Evolutionary conservation across 768 basidiomycete species (phyloP).

Genomic region (Termitomyces sp.): DNA sequence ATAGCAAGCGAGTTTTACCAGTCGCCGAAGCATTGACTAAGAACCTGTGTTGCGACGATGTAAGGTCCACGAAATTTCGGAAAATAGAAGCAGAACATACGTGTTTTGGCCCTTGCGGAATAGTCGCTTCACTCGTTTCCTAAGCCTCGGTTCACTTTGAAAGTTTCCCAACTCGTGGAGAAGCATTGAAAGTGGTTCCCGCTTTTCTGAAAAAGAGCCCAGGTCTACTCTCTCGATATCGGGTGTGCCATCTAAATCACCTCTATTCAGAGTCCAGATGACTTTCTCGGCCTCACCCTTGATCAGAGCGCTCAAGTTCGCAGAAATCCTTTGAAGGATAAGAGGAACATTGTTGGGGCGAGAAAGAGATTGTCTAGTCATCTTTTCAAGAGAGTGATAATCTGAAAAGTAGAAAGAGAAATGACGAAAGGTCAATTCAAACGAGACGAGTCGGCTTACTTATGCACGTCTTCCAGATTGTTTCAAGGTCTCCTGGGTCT

Average conservation of each 20-base stretch:
- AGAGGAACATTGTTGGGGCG: background rate
- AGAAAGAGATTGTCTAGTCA: background rate
- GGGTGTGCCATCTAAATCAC: background rate
- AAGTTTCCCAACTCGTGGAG: background rate
- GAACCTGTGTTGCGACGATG: background rate
- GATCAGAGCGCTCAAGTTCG: background rate
- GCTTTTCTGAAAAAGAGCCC: background rate
- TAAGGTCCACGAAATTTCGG: background rate
- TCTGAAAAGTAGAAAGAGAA: background rate
- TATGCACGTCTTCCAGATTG: background rate
- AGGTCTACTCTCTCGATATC: background rate
- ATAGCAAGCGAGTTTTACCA: conserved; percentile 1
- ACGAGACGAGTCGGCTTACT: background rate
- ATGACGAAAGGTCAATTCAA: background rate
- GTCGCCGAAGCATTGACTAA: conserved; percentile 3
- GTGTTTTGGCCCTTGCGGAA: background rate
- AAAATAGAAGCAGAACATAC: background rate
- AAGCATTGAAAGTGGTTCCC: background rate
- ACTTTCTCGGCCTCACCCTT: background rate
- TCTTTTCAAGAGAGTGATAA: background rate
- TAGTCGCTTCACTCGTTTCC: background rate
- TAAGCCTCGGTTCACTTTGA: background rate
- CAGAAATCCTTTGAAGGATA: background rate
- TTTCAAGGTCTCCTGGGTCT: background rate
- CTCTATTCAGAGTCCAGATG: background rate